Evolutionary conservation across 345 rosid genomes (phyloP).

Genomic region (Gossypium stocksii): DNA sequence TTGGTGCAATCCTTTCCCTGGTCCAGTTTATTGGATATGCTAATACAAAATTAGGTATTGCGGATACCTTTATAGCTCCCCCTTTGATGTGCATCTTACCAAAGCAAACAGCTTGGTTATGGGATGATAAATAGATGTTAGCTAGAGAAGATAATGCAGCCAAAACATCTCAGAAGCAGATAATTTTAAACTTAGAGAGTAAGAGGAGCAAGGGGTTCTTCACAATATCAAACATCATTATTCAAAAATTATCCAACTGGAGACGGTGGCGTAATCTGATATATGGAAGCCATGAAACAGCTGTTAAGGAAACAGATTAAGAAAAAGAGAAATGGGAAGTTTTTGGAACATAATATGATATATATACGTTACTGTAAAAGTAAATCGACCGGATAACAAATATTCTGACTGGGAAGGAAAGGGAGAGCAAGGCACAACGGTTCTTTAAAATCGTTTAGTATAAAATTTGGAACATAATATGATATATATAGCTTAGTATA

Average conservation of each 20-base stretch:
- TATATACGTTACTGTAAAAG: background rate
- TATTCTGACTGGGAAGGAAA: background rate
- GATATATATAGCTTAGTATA: too few relatives aligned
- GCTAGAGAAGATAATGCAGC: background rate
- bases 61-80: background rate
- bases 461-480: too few relatives aligned
- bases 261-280: background rate
- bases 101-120: background rate
- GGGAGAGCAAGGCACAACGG: too few relatives aligned
- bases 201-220: constrained; percentile 1
- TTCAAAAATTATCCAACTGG: background rate
- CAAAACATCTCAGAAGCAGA: background rate
- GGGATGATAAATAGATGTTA: background rate
- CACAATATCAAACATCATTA: background rate
- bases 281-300: background rate
- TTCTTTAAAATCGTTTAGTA: too few relatives aligned
- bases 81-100: background rate
- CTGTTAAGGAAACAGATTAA: background rate
- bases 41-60: background rate
- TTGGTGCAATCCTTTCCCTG: constrained; percentile 5
- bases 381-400: background rate
- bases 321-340: background rate
- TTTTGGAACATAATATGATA: background rate
- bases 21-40: constrained; percentile 6
- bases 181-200: background rate